Percentiles rank a stretch among this genome's conserved stretches.
Conservation (phyloP, 768 basidiomycete species). For the Sarcomyxa edulis region DNA sequence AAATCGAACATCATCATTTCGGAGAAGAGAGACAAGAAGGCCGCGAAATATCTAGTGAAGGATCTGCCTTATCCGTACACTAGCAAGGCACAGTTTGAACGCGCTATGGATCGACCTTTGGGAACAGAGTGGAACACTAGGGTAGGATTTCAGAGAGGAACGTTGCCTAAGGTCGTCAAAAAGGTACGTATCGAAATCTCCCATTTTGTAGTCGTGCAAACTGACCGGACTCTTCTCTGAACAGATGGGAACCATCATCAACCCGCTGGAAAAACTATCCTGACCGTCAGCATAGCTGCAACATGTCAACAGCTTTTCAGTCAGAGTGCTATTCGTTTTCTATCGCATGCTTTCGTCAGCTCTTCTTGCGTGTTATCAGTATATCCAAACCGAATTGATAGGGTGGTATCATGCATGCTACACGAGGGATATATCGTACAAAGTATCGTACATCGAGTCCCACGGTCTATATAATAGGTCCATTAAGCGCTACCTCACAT, state of each 20-base stretch:
- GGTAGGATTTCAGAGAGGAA: conserved; percentile 76
- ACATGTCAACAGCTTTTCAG: too few relatives aligned
- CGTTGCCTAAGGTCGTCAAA: conserved; percentile 80
- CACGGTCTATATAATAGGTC: too few relatives aligned
- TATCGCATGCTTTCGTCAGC: neutral
- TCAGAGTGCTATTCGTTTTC: neutral
- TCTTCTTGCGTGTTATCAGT: too few relatives aligned
- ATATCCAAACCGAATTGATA: too few relatives aligned
- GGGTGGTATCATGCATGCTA: too few relatives aligned
- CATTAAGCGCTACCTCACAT: too few relatives aligned
- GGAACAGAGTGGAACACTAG: conserved; percentile 95
- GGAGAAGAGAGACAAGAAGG: conserved; percentile 94
- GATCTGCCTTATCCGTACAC: conserved; percentile 96
- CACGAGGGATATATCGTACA: too few relatives aligned
- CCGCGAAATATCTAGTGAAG: conserved; percentile 80
- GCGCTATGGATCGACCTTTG: conserved; percentile 72
- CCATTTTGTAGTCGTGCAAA: neutral
- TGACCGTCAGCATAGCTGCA: neutral
- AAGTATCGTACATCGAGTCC: too few relatives aligned
- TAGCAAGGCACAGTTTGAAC: conserved; percentile 88
- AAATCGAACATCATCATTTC: conserved; percentile 93
- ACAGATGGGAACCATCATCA: conserved; percentile 67
- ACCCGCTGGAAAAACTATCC: conserved; percentile 54
- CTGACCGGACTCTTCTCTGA: conserved; percentile 6
- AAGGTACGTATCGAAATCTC: conserved; percentile 51